Conservation (phyloP, 2,329 filamentous ascomycete species). For the Colletotrichum sp. region DNA sequence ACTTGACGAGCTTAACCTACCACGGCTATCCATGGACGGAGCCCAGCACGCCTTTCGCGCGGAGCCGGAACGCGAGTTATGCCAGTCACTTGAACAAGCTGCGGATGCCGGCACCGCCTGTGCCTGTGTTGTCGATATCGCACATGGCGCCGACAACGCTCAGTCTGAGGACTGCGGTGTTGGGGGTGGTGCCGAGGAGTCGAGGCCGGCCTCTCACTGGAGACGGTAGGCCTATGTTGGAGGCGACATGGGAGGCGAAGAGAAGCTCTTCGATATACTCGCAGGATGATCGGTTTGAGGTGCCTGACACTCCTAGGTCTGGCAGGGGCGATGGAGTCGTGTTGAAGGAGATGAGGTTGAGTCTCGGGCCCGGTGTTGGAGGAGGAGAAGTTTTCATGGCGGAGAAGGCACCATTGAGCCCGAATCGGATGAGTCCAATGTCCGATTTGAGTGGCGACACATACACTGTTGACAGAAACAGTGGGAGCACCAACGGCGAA, state of each 20-base stretch:
- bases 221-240: constrained; percentile 10
- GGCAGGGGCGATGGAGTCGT: constrained; percentile 18
- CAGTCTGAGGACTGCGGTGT: constrained; percentile 32
- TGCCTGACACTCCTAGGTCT: not conserved
- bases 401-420: constrained; percentile 32
- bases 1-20: constrained; percentile 33
- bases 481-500: not conserved
- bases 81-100: constrained; percentile 15
- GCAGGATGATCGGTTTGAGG: not conserved
- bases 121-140: constrained; percentile 16
- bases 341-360: constrained; percentile 8
- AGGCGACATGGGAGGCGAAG: not conserved
- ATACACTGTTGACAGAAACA: not conserved
- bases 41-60: constrained; percentile 13
- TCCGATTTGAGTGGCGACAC: constrained; percentile 25
- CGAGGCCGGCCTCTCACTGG: constrained; percentile 17
- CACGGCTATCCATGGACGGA: constrained; percentile 35
- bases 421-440: constrained; percentile 27
- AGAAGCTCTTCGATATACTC: constrained; percentile 16
- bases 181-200: constrained; percentile 25
- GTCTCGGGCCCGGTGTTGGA: not conserved
- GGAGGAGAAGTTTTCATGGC: constrained; percentile 36
- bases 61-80: constrained; percentile 26
- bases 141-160: constrained; percentile 30
- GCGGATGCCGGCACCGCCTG: constrained; percentile 14